Evolutionary conservation across 1,284 basidiomycete genomes (phyloP).

Genomic region (Ceratobasidium sp.): DNA sequence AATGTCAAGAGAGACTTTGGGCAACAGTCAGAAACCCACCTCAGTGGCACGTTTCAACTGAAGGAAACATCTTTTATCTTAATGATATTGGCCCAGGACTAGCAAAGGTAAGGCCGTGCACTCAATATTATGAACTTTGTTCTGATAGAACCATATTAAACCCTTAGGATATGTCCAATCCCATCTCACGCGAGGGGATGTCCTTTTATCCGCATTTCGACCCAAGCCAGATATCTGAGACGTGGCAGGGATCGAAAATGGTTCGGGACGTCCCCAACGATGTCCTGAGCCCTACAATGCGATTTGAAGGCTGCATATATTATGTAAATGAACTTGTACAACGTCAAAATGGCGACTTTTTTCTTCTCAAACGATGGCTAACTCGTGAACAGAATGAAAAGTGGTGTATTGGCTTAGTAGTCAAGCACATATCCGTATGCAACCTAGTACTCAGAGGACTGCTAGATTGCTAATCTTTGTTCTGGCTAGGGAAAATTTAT

Average conservation of each 20-base stretch:
- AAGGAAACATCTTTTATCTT: slow-evolving; percentile 53
- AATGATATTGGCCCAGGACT: slow-evolving; percentile 51
- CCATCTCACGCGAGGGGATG: slow-evolving; percentile 11
- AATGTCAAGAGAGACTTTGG: slow-evolving; percentile 45
- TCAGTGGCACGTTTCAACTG: slow-evolving; percentile 46
- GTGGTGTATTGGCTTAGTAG: slow-evolving; percentile 1
- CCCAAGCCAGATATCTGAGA: neutral
- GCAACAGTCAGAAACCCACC: slow-evolving; percentile 50
- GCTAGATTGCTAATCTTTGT: neutral
- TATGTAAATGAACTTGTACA: slow-evolving; percentile 16
- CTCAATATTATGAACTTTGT: neutral
- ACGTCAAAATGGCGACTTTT: neutral
- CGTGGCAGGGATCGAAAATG: slow-evolving; percentile 16
- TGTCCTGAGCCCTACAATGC: neutral
- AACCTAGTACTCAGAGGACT: neutral
- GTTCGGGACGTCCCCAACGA: slow-evolving; percentile 1
- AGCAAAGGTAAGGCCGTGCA: slow-evolving; percentile 48
- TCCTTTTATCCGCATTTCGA: slow-evolving; percentile 17
- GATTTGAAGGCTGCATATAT: neutral
- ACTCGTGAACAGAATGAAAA: neutral
- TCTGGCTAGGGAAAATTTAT: neutral
- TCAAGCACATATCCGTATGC: neutral
- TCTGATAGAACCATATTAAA: no score
- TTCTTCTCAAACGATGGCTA: slow-evolving; percentile 3
- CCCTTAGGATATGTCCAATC: slow-evolving; percentile 44